A percentile compares a stretch with the other conserved stretches of the same genome.
These are phyloP conservation scores for Chenopodium album DNA, from an alignment of 148 eudicot genomes.

Conservation along the genomic window DNA sequence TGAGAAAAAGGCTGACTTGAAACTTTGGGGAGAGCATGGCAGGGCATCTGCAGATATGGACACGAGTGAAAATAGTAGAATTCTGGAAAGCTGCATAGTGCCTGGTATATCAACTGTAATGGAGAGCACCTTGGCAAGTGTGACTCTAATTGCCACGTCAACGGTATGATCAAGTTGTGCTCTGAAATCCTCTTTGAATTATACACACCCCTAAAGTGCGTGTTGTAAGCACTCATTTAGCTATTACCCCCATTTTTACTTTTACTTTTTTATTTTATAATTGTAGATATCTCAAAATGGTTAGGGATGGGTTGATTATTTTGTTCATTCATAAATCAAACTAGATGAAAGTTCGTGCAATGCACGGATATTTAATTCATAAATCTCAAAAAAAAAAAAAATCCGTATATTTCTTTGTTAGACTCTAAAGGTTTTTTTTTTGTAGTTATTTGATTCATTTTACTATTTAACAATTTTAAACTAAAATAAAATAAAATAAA, in stretches of 20 bases:
- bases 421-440: too few relatives aligned
- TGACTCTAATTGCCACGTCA: not conserved
- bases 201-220: not conserved
- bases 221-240: not conserved
- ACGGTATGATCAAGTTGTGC: conserved; percentile 11
- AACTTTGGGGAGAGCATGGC: not conserved
- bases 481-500: too few relatives aligned
- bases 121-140: conserved; percentile 7
- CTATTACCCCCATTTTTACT: not conserved
- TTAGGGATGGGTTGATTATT: not conserved
- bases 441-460: too few relatives aligned
- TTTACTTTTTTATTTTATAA: not conserved
- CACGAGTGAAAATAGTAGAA: not conserved
- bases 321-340: too few relatives aligned
- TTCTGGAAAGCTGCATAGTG: not conserved
- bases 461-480: too few relatives aligned
- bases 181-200: not conserved
- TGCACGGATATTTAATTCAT: too few relatives aligned
- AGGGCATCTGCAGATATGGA: not conserved
- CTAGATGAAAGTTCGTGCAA: too few relatives aligned
- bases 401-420: too few relatives aligned
- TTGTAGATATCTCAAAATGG: not conserved
- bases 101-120: not conserved
- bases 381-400: too few relatives aligned
- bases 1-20: not conserved